Percentiles rank a stretch among this genome's conserved stretches.
phyloP scores from a whole-genome alignment of 2,329 filamentous ascomycete species.

The Diaporthe amygdali region DNA sequence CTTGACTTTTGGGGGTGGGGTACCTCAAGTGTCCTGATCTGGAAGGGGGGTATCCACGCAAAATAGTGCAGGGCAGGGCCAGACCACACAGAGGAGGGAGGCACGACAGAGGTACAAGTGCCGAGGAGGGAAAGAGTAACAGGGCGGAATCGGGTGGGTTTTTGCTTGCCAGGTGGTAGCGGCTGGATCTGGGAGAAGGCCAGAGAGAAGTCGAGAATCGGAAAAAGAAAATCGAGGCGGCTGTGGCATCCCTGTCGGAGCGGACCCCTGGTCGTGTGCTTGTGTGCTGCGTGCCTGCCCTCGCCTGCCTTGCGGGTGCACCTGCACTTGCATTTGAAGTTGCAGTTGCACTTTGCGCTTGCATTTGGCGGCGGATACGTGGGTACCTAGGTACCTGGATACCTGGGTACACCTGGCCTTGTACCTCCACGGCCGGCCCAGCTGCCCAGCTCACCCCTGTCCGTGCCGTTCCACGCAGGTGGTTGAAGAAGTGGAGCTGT shows the following conservation, averaged over 20 bases:
- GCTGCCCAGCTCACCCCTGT: background rate
- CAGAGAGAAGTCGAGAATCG: constrained; percentile 3
- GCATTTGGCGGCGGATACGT: background rate
- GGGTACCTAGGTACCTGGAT: background rate
- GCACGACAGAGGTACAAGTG: background rate
- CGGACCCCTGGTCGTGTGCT: background rate
- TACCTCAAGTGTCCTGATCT: background rate
- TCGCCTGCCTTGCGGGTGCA: constrained; percentile 1
- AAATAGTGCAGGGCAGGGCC: background rate
- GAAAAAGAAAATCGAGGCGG: constrained; percentile 14
- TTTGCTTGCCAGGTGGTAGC: background rate
- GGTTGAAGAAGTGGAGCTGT: background rate
- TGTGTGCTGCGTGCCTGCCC: background rate
- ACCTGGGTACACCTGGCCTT: background rate
- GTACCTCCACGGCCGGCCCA: background rate
- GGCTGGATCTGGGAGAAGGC: background rate
- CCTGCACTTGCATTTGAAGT: background rate
- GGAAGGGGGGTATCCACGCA: constrained; percentile 1
- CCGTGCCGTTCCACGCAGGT: background rate
- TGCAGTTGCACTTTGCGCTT: background rate
- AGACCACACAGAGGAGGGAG: background rate
- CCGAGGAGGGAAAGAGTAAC: background rate
- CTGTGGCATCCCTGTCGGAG: background rate
- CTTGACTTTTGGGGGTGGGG: background rate
- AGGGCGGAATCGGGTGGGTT: background rate